A percentile compares a stretch with the other conserved stretches of the same genome.
Evolutionary conservation across 139 green algal genomes (phyloP).

Genomic region (Micractinium conductrix): DNA sequence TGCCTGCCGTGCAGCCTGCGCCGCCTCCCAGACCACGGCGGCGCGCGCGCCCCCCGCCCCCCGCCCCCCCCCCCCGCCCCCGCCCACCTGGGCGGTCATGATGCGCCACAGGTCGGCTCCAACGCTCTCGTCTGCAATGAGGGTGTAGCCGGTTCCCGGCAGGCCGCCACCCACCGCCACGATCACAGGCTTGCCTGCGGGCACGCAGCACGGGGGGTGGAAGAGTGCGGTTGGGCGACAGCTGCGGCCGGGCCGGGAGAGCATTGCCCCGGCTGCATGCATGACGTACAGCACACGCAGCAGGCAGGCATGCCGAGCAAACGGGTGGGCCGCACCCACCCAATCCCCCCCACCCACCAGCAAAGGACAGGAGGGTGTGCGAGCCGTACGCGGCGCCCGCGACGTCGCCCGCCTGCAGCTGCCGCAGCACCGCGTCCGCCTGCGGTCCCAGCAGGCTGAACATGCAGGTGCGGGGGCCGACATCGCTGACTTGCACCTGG

Average conservation of each 20-base stretch:
- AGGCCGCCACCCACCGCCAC: conserved; percentile 51
- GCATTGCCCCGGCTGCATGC: too few species aligned
- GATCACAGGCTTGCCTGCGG: conserved; percentile 66
- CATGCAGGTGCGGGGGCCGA: conserved; percentile 59
- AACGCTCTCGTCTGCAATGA: conserved; percentile 73
- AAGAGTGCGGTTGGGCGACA: too few species aligned
- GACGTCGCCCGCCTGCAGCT: conserved; percentile 20
- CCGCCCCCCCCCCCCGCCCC: too few species aligned
- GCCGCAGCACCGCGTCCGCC: conserved; percentile 49
- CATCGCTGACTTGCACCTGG: conserved; percentile 64
- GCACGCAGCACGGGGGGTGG: background rate
- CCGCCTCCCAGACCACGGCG: too few species aligned
- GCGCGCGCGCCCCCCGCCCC: too few species aligned
- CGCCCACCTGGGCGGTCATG: background rate
- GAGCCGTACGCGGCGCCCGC: conserved; percentile 28
- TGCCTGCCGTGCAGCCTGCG: too few species aligned
- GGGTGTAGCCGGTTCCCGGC: conserved; percentile 66
- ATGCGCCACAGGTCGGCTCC: background rate
- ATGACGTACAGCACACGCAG: too few species aligned
- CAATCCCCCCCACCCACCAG: background rate
- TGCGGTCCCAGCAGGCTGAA: conserved; percentile 74
- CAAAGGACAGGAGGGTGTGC: conserved; percentile 64
- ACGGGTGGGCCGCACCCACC: too few species aligned
- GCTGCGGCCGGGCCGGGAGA: too few species aligned
- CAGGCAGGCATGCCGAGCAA: too few species aligned